Base-by-base conservation (phyloP, 441 rosid genomes). In the Pelargonium cotyledonis region DNA sequence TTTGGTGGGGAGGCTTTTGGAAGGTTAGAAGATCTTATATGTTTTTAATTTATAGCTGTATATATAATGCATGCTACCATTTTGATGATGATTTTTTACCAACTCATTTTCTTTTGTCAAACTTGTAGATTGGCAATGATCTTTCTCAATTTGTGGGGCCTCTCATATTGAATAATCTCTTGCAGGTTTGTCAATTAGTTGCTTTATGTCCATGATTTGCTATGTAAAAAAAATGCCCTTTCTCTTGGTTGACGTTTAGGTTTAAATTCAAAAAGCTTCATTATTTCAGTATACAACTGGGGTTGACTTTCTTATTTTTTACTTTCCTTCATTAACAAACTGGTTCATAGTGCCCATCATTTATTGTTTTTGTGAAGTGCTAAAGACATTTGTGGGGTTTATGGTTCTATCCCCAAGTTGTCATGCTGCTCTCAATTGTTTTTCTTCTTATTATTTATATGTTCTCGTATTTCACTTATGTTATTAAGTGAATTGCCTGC, bases 1-100 rank as follows among this genome's bases (percentile, higher is more conserved):
- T 95, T 83, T 92, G 95, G 98, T 87, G 82, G 88, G 99, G 98
- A 81, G 99, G 99, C 80, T 89, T 90, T 69, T 95, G 97, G 97
- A 95, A 95, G 99, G 99, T 92, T 86, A 63, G 43, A 61, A 58
- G 63, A 76, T 74, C 21, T 60, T 60, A 23, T 60, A 43, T 40
- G 47, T 69, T 46, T 70, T 66, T 40, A 31, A 60, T 69, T 58
- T 55, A 71, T 64, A n/a, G 2, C 41, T 66, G 14, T 41, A 66
- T 19, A 41, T 21, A 73, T 63, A 14, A 26, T 62, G 23, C 23
- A 11, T 70, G 49, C 0, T 60, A 38, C 7, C 12, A 16, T 44
- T 23, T 71, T 0, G 9, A 9, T 69, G 10, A 41, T 69, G 9
- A 21, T 43, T 60, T 64, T 73, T 9, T 26, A 43, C 71, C 67